Percentiles rank a stretch among this genome's conserved stretches.
Evolutionary conservation across 2,329 filamentous ascomycete genomes (phyloP).

Genomic region (Curvularia spicifera): DNA sequence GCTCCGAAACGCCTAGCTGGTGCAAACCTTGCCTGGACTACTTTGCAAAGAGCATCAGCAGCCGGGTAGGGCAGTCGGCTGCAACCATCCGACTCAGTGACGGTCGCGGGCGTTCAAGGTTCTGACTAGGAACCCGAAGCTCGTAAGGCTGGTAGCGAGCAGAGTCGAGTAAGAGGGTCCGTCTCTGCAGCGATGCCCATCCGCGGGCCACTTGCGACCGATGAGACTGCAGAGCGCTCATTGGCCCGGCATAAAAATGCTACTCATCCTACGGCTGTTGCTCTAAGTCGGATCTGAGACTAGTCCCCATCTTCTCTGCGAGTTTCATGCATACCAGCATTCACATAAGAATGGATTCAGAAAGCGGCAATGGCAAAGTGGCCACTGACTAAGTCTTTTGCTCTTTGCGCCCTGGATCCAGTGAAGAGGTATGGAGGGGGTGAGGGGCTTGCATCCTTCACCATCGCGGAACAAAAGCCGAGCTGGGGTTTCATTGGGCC

Average conservation of each 20-base stretch:
- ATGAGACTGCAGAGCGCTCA: constrained; percentile 2
- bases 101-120: neutral
- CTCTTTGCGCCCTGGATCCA: constrained; percentile 4
- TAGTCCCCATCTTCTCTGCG: constrained; percentile 13
- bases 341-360: constrained; percentile 5
- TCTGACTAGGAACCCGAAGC: neutral
- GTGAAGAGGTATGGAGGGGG: neutral
- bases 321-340: constrained; percentile 11
- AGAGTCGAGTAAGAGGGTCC: neutral
- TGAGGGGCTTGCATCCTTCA: neutral
- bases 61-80: neutral
- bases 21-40: constrained; percentile 4
- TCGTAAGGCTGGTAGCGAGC: constrained; percentile 7
- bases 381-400: constrained; percentile 17
- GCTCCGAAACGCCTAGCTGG: constrained; percentile 13
- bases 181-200: constrained; percentile 7
- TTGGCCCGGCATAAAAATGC: constrained; percentile 11
- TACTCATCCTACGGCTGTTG: constrained; percentile 21
- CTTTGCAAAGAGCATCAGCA: neutral
- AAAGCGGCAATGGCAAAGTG: constrained; percentile 7
- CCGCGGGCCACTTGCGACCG: constrained; percentile 13
- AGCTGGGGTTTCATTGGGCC: constrained; percentile 1
- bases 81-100: neutral
- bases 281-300: constrained; percentile 17
- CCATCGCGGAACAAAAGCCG: neutral